Conservation (phyloP, 352 stramenopile species). For the Phytophthora uliginosa region DNA sequence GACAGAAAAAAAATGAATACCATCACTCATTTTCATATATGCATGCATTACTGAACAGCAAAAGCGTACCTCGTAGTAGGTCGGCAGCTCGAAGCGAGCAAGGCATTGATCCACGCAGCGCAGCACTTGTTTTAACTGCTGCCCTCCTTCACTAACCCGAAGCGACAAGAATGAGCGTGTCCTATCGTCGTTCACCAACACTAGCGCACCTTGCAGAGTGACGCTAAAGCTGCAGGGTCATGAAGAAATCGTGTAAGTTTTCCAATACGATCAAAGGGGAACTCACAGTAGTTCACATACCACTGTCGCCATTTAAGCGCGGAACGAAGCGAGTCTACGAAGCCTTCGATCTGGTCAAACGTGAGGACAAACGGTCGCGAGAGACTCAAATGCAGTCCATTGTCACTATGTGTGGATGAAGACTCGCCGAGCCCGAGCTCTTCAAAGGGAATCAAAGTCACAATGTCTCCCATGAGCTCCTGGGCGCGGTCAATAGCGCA, state of each 20-base stretch:
- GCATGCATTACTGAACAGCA: neutral
- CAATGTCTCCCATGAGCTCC: slow-evolving; percentile 25
- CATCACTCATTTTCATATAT: slow-evolving; percentile 25
- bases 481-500: slow-evolving; percentile 47
- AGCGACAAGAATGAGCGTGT: slow-evolving; percentile 83
- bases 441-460: slow-evolving; percentile 50
- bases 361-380: slow-evolving; percentile 82
- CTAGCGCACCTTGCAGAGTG: slow-evolving; percentile 42
- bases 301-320: slow-evolving; percentile 78
- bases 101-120: slow-evolving; percentile 76
- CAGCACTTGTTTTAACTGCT: slow-evolving; percentile 52
- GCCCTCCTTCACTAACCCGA: slow-evolving; percentile 45
- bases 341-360: slow-evolving; percentile 73
- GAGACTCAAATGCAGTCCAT: slow-evolving; percentile 72
- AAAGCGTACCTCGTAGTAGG: slow-evolving; percentile 72
- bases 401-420: slow-evolving; percentile 11
- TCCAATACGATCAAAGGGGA: neutral
- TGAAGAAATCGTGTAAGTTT: neutral
- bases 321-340: slow-evolving; percentile 70
- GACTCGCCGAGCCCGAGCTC: slow-evolving; percentile 20
- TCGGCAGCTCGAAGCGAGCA: slow-evolving; percentile 49
- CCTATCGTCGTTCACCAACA: slow-evolving; percentile 80
- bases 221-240: slow-evolving; percentile 53
- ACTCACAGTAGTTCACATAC: slow-evolving; percentile 34
- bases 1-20: slow-evolving; percentile 35